Percentiles rank a stretch among this genome's conserved stretches.
Evolutionary conservation across 192 early-diverging fungal species (phyloP).

Genomic region (Umbelopsis sp.): DNA sequence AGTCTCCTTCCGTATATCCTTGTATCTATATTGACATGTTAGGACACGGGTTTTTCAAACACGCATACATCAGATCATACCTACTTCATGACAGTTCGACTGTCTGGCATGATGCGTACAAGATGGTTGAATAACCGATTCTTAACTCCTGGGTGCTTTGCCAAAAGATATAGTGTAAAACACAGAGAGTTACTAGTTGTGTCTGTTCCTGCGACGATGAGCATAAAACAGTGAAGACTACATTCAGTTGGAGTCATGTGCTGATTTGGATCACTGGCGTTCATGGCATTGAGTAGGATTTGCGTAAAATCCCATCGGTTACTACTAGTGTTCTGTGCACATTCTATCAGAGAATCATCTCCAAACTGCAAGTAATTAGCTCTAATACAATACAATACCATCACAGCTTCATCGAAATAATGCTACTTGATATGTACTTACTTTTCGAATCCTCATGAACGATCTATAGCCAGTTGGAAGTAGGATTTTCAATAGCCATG

Average conservation of each 20-base stretch:
- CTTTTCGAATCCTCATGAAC: background rate
- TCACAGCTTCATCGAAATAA: too few species aligned
- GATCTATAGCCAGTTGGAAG: background rate
- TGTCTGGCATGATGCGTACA: background rate
- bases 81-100: background rate
- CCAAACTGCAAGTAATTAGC: background rate
- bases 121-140: slow-evolving; percentile 13
- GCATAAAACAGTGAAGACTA: background rate
- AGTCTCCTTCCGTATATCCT: background rate
- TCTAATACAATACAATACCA: too few species aligned
- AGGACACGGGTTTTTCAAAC: background rate
- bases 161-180: slow-evolving; percentile 9
- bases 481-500: background rate
- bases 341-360: background rate
- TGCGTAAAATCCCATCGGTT: background rate
- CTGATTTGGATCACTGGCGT: background rate
- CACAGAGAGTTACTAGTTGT: slow-evolving; percentile 22
- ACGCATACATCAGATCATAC: background rate
- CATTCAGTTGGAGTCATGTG: slow-evolving; percentile 9
- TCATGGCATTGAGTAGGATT: background rate
- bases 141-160: slow-evolving; percentile 9
- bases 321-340: background rate
- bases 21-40: background rate
- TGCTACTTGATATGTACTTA: background rate
- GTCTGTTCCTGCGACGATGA: slow-evolving; percentile 26